A percentile compares a stretch with the other conserved stretches of the same genome.
Conservation (phyloP, 495 filamentous ascomycete genomes). For the Pyronema domesticum region DNA sequence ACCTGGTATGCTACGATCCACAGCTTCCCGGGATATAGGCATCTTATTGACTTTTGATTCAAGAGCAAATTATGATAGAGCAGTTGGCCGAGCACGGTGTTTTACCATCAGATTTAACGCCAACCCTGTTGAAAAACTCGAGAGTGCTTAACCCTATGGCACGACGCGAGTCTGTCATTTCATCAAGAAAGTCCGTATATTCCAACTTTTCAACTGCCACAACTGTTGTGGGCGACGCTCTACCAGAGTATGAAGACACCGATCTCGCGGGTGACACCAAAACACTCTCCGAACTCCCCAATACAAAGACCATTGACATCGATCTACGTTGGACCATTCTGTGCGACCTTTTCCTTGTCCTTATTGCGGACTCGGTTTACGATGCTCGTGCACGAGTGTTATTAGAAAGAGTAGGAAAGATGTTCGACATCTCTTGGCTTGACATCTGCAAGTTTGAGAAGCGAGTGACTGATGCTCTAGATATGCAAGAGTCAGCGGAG, state of each 20-base stretch:
- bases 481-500: constrained; percentile 86
- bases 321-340: constrained; percentile 95
- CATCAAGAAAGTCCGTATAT: constrained; percentile 1
- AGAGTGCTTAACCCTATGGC: constrained; percentile 87
- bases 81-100: constrained; percentile 88
- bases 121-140: constrained; percentile 77
- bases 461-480: constrained; percentile 85
- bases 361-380: constrained; percentile 89
- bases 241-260: background rate
- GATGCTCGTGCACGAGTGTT: constrained; percentile 75
- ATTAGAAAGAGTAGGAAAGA: constrained; percentile 63
- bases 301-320: constrained; percentile 72
- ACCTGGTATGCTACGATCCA: constrained; percentile 25
- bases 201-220: constrained; percentile 5
- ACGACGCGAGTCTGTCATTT: background rate
- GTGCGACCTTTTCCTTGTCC: constrained; percentile 85
- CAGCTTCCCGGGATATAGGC: background rate
- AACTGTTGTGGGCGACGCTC: background rate
- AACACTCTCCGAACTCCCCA: constrained; percentile 63
- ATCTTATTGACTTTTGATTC: constrained; percentile 15
- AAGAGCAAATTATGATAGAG: constrained; percentile 97
- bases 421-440: constrained; percentile 68
- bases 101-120: constrained; percentile 60
- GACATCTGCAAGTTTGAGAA: constrained; percentile 97
- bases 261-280: constrained; percentile 29